A percentile compares a stretch with the other conserved stretches of the same genome.
Conservation (phyloP, 352 stramenopile species). For the Phytophthora cactorum region DNA sequence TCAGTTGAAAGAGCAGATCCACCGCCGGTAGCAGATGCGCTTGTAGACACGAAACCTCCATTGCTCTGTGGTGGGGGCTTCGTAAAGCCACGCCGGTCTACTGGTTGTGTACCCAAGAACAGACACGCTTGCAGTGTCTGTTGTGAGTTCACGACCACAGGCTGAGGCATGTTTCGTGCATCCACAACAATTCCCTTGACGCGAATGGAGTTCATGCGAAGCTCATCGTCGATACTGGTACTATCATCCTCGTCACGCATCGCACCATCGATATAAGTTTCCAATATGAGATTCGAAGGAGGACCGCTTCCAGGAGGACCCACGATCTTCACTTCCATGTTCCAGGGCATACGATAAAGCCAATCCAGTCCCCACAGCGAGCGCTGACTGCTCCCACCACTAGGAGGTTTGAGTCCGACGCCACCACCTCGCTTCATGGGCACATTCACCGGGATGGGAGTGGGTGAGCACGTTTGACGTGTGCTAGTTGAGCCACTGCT, state of each 20-base stretch:
- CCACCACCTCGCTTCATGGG: conserved; percentile 80
- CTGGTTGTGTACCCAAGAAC: conserved; percentile 85
- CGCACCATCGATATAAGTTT: conserved; percentile 88
- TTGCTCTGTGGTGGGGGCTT: conserved; percentile 89
- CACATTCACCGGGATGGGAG: conserved; percentile 85
- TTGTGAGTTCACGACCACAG: conserved; percentile 87
- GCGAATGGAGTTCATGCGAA: conserved; percentile 88
- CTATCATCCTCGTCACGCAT: conserved; percentile 78
- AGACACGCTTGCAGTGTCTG: conserved; percentile 89
- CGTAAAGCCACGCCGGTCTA: conserved; percentile 86
- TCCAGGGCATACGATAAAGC: conserved; percentile 92
- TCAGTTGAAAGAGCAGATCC: conserved; percentile 58
- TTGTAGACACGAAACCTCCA: conserved; percentile 80
- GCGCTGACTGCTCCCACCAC: conserved; percentile 64
- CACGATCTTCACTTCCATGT: conserved; percentile 93
- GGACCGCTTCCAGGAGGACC: conserved; percentile 83
- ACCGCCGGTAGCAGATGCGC: conserved; percentile 30
- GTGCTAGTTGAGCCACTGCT: conserved; percentile 39
- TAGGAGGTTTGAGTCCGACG: conserved; percentile 50
- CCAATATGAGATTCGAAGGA: conserved; percentile 87
- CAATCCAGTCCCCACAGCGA: conserved; percentile 88
- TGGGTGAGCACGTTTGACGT: conserved; percentile 64
- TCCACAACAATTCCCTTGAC: conserved; percentile 90
- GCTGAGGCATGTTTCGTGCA: conserved; percentile 86
- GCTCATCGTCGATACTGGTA: conserved; percentile 77